Evolutionary conservation across 78 protist species (phyloP).

Genomic region (Thecamonas trahens): DNA sequence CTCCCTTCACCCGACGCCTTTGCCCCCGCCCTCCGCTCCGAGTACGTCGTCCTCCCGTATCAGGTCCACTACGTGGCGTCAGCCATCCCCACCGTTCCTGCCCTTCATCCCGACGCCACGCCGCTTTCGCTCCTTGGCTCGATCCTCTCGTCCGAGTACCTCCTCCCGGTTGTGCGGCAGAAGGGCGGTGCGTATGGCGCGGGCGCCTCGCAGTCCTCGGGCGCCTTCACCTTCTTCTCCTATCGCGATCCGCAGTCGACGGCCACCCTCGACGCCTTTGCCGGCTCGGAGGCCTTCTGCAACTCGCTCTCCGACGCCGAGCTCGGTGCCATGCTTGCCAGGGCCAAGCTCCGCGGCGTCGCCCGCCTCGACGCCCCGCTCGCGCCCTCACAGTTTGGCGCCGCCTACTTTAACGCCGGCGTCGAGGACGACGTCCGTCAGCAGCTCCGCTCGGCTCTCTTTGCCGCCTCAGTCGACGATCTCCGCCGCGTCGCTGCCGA

Average conservation of each 20-base stretch:
- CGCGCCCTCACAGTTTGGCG: not conserved
- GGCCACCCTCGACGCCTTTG: not conserved
- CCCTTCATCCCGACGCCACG: no score
- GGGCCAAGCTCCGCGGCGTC: conserved; percentile 22
- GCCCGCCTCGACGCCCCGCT: conserved; percentile 21
- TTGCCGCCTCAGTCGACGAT: no score
- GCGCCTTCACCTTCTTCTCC: not conserved
- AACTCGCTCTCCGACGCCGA: conserved; percentile 6
- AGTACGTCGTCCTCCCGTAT: no score
- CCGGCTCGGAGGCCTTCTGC: not conserved
- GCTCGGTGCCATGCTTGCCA: not conserved
- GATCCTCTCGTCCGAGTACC: not conserved
- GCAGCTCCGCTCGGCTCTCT: no score
- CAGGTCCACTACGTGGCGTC: no score
- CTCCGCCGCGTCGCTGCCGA: no score
- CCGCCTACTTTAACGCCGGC: not conserved
- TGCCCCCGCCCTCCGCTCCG: no score
- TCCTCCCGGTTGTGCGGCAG: conserved; percentile 32
- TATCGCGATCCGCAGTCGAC: conserved; percentile 11
- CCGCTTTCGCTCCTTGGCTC: no score
- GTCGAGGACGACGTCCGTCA: conserved; percentile 16
- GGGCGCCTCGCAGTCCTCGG: not conserved
- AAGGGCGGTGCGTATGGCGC: conserved; percentile 58
- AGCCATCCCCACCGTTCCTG: no score
- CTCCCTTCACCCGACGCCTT: no score